These are phyloP conservation scores for Ceratocystis destructans DNA, from an alignment of 2,329 filamentous ascomycete genomes.

Conservation along the genomic window DNA sequence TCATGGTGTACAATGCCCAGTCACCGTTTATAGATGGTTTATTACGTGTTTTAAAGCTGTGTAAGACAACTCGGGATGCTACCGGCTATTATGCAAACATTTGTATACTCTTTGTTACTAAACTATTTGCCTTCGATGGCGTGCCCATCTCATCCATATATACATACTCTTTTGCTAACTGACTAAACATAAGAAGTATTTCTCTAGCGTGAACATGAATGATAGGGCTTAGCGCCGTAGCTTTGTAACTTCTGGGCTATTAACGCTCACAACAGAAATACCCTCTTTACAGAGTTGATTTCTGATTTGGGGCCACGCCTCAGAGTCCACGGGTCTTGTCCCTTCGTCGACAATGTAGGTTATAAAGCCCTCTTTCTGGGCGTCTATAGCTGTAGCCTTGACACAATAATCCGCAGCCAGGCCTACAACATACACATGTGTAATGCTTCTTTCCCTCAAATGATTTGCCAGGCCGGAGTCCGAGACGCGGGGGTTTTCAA, in stretches of 20 bases:
- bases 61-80: not conserved
- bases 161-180: not conserved
- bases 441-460: slow-evolving; percentile 46
- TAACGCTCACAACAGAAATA: slow-evolving; percentile 46
- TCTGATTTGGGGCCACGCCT: slow-evolving; percentile 41
- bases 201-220: not conserved
- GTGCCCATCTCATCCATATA: not conserved
- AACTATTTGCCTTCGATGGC: not conserved
- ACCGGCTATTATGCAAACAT: not conserved
- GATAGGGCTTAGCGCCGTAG: not conserved
- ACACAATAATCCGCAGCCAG: slow-evolving; percentile 87
- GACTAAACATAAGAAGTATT: not conserved
- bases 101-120: not conserved
- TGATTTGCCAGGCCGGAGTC: slow-evolving; percentile 49
- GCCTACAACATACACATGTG: slow-evolving; percentile 68
- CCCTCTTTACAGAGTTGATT: slow-evolving; percentile 43
- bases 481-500: slow-evolving; percentile 44
- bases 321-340: slow-evolving; percentile 56
- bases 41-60: slow-evolving; percentile 3
- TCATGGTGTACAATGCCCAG: slow-evolving; percentile 6
- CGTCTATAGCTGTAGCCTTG: slow-evolving; percentile 65
- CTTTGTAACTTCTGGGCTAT: slow-evolving; percentile 35
- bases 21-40: slow-evolving; percentile 8
- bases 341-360: slow-evolving; percentile 68
- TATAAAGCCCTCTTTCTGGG: slow-evolving; percentile 58